A percentile compares a stretch with the other conserved stretches of the same genome.
These are phyloP conservation scores for Gynandropsis gynandra DNA, from an alignment of 345 rosid species.

Conservation along the genomic window DNA sequence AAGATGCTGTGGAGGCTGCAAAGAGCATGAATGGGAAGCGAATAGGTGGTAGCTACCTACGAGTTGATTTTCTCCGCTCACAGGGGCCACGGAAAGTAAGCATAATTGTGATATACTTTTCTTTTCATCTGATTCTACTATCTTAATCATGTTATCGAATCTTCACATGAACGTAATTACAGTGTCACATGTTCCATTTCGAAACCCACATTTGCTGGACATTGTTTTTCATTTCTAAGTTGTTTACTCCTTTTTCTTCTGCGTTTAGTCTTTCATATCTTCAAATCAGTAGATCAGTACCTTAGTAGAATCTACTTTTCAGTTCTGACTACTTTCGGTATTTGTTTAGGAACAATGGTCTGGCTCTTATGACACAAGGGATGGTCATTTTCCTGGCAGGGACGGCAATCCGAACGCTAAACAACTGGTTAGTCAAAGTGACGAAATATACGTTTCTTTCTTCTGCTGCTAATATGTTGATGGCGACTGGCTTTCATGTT, in stretches of 20 bases:
- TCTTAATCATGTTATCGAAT: neutral
- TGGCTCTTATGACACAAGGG: conserved; percentile 44
- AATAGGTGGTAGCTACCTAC: conserved; percentile 70
- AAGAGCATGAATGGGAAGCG: conserved; percentile 71
- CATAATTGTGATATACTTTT: neutral
- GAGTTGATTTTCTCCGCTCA: conserved; percentile 85
- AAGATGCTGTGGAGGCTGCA: conserved; percentile 73
- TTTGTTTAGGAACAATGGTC: conserved; percentile 55
- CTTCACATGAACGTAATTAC: neutral
- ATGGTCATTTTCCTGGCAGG: conserved; percentile 35
- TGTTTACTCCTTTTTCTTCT: conserved; percentile 9
- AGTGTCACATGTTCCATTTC: neutral
- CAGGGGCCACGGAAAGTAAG: conserved; percentile 73
- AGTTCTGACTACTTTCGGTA: conserved; percentile 10
- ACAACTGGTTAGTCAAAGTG: conserved; percentile 43
- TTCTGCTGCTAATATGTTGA: conserved; percentile 1
- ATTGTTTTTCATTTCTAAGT: neutral
- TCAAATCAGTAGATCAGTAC: neutral
- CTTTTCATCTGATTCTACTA: neutral
- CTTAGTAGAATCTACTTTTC: neutral
- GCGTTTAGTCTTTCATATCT: conserved; percentile 5
- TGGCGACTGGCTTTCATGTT: conserved; percentile 2
- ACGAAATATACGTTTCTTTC: conserved; percentile 1
- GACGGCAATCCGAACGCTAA: conserved; percentile 37
- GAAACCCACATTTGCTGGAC: conserved; percentile 1